A percentile compares a stretch with the other conserved stretches of the same genome.
phyloP scores from a whole-genome alignment of 768 basidiomycete genomes.

The Lactarius pseudohatsudake region DNA sequence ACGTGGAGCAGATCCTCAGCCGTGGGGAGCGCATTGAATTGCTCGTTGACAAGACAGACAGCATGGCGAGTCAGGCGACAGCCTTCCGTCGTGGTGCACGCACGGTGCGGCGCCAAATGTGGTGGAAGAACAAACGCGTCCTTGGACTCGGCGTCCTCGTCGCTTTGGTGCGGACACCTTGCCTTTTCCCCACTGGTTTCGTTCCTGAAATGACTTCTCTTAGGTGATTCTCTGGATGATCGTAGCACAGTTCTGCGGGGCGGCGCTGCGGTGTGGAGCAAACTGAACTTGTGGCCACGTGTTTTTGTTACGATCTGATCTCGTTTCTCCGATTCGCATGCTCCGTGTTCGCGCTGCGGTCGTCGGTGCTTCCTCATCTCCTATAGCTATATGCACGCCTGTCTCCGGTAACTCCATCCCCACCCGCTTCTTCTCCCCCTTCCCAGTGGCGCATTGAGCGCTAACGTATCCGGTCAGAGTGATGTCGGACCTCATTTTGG shows the following conservation, averaged over 20 bases:
- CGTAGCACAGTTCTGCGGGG: slow-evolving; percentile 88
- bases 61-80: slow-evolving; percentile 90
- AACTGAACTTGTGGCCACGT: slow-evolving; percentile 29
- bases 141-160: slow-evolving; percentile 68
- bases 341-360: slow-evolving; percentile 3
- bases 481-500: slow-evolving; percentile 18
- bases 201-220: slow-evolving; percentile 22
- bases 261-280: slow-evolving; percentile 63
- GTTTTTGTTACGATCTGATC: slow-evolving; percentile 15
- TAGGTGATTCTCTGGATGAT: slow-evolving; percentile 81
- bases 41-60: slow-evolving; percentile 96
- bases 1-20: slow-evolving; percentile 93
- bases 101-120: slow-evolving; percentile 80
- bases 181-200: slow-evolving; percentile 7
- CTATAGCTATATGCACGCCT: slow-evolving; percentile 17
- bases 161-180: slow-evolving; percentile 52
- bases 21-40: slow-evolving; percentile 95
- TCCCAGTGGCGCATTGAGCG: slow-evolving; percentile 20
- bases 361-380: slow-evolving; percentile 15
- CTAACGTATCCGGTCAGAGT: background rate
- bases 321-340: slow-evolving; percentile 12
- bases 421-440: too few species aligned
- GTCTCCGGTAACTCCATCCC: slow-evolving; percentile 9
- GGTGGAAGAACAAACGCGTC: slow-evolving; percentile 82
- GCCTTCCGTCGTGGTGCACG: slow-evolving; percentile 90